phyloP scores from a whole-genome alignment of 2,329 filamentous ascomycete species.

The Emergomyces africanus region DNA sequence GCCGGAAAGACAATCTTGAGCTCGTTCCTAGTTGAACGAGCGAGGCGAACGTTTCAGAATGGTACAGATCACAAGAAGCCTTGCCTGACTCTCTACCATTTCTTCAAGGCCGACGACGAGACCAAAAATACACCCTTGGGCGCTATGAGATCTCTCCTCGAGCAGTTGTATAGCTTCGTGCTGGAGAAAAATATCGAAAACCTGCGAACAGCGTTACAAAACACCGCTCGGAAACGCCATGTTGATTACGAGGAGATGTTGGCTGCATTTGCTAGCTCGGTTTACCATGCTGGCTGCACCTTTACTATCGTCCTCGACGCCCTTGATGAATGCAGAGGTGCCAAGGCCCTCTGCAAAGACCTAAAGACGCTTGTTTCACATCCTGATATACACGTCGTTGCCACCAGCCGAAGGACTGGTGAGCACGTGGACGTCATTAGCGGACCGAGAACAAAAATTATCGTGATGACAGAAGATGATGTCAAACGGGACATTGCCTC shows the following conservation, averaged over 20 bases:
- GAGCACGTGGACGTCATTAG: neutral
- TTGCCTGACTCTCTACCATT: slow-evolving; percentile 3
- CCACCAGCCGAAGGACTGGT: neutral
- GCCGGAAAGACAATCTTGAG: slow-evolving; percentile 4
- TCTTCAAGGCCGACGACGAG: slow-evolving; percentile 4
- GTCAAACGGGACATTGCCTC: slow-evolving; percentile 3
- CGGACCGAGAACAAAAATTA: neutral
- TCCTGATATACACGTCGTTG: slow-evolving; percentile 1
- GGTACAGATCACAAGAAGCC: neutral
- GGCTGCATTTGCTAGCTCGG: neutral
- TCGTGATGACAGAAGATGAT: slow-evolving; percentile 3
- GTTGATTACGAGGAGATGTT: slow-evolving; percentile 2
- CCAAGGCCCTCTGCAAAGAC: slow-evolving; percentile 1
- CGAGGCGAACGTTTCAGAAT: neutral
- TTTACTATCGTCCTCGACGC: slow-evolving; percentile 5
- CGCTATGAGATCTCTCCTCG: slow-evolving; percentile 1
- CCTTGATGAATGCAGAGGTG: slow-evolving; percentile 4
- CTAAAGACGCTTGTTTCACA: neutral
- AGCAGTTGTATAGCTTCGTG: slow-evolving; percentile 3
- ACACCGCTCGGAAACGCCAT: neutral
- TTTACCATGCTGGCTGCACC: neutral
- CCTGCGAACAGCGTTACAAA: neutral
- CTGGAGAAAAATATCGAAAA: neutral
- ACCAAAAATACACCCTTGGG: slow-evolving; percentile 4
- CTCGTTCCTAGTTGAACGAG: slow-evolving; percentile 3